A percentile compares a stretch with the other conserved stretches of the same genome.
phyloP scores from a whole-genome alignment of 306 rosid genomes.

The Ceratonia siliqua region DNA sequence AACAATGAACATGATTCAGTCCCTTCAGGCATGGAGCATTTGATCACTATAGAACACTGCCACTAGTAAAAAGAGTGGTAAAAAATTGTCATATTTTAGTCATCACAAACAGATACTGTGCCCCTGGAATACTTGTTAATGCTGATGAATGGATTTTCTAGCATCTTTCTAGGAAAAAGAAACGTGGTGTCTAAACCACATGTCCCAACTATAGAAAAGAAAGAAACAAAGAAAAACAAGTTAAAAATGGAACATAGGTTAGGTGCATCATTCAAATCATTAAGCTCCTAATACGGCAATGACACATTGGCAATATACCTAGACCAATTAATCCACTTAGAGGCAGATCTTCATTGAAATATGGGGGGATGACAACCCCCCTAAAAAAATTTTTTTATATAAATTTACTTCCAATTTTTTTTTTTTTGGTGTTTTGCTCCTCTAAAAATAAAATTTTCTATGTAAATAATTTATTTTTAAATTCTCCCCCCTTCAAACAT shows the following conservation, averaged over 20 bases:
- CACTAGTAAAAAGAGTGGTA: not conserved
- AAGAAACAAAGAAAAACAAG: not conserved
- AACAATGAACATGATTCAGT: not conserved
- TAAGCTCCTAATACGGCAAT: conserved; percentile 10
- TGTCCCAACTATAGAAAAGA: not conserved
- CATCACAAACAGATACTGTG: conserved; percentile 13
- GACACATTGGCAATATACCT: not conserved
- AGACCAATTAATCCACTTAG: no score
- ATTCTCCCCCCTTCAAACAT: no score
- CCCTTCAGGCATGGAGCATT: not conserved
- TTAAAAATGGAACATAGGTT: not conserved
- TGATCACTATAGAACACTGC: not conserved
- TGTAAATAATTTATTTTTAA: no score
- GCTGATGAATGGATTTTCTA: conserved; percentile 10
- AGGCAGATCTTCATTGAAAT: no score
- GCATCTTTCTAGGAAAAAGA: not conserved
- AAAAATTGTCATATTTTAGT: conserved; percentile 5
- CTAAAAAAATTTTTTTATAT: no score
- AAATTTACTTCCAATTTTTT: no score
- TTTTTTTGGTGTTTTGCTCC: no score
- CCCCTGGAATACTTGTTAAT: not conserved
- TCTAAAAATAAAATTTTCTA: no score
- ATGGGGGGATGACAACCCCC: no score
- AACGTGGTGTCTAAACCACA: not conserved
- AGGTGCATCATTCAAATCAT: conserved; percentile 15